Evolutionary conservation across 2,329 filamentous ascomycete species (phyloP).

Genomic region (Penicillium sp.): DNA sequence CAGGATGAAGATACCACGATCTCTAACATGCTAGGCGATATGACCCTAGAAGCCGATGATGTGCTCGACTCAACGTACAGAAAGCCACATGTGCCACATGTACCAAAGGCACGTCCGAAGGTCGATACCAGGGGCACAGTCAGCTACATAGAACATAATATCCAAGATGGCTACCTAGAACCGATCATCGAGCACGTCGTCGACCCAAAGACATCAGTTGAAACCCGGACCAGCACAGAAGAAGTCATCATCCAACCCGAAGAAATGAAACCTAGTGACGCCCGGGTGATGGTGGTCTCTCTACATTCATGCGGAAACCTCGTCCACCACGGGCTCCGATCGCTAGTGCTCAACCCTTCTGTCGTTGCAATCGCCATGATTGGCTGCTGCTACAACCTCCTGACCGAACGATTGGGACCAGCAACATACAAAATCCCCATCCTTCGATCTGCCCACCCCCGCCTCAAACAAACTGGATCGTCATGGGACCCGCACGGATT

Average conservation of each 20-base stretch:
- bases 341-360: slow-evolving; percentile 75
- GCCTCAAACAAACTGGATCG: slow-evolving; percentile 64
- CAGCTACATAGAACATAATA: slow-evolving; percentile 45
- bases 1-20: slow-evolving; percentile 25
- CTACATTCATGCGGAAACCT: slow-evolving; percentile 97
- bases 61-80: slow-evolving; percentile 11
- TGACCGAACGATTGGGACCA: slow-evolving; percentile 85
- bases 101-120: slow-evolving; percentile 16
- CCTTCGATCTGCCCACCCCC: slow-evolving; percentile 69
- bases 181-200: slow-evolving; percentile 37
- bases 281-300: slow-evolving; percentile 76
- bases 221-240: neutral
- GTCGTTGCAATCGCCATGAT: slow-evolving; percentile 93
- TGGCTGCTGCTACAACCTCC: slow-evolving; percentile 95
- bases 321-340: slow-evolving; percentile 89
- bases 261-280: slow-evolving; percentile 15
- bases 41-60: slow-evolving; percentile 31
- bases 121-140: slow-evolving; percentile 31
- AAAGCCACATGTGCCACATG: neutral
- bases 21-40: slow-evolving; percentile 34
- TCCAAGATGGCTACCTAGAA: slow-evolving; percentile 43
- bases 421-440: slow-evolving; percentile 81
- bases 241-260: slow-evolving; percentile 1
- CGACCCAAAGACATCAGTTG: slow-evolving; percentile 13
- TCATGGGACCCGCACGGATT: slow-evolving; percentile 88